Conservation (phyloP, 2,329 filamentous ascomycete species). For the Aspergillus thermomutatus region DNA sequence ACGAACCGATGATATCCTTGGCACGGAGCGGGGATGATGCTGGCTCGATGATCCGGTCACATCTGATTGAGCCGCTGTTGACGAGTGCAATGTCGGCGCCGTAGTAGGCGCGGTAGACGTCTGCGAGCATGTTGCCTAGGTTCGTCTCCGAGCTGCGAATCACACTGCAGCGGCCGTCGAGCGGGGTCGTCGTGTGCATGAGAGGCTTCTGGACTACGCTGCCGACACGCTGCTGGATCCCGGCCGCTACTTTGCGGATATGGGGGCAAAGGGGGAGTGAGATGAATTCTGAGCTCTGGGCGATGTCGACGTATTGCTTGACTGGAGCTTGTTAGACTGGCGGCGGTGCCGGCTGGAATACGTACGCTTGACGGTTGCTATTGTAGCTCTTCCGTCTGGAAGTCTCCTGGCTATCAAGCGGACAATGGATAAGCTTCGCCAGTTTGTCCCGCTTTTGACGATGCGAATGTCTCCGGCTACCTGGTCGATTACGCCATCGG, state of each 20-base stretch:
- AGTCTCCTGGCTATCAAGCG: slow-evolving; percentile 6
- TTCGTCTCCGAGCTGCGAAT: slow-evolving; percentile 23
- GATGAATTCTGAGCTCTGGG: neutral
- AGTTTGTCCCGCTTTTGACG: slow-evolving; percentile 17
- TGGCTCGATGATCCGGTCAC: slow-evolving; percentile 16
- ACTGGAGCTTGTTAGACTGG: slow-evolving; percentile 4
- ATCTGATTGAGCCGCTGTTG: slow-evolving; percentile 23
- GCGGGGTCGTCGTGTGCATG: slow-evolving; percentile 12
- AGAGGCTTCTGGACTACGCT: slow-evolving; percentile 16
- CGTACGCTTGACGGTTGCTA: slow-evolving; percentile 2
- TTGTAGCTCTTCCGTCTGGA: neutral
- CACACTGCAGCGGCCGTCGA: slow-evolving; percentile 17
- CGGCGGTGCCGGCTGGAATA: neutral
- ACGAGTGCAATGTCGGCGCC: slow-evolving; percentile 22
- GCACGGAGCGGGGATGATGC: slow-evolving; percentile 10
- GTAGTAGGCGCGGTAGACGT: slow-evolving; percentile 23
- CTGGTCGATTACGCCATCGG: slow-evolving; percentile 6
- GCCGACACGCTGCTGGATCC: slow-evolving; percentile 16
- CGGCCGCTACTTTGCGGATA: neutral
- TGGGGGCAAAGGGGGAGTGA: neutral
- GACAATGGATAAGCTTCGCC: slow-evolving; percentile 10
- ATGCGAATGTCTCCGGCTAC: slow-evolving; percentile 9
- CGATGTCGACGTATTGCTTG: slow-evolving; percentile 13
- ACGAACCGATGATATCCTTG: slow-evolving; percentile 21
- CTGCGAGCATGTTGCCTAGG: slow-evolving; percentile 24